Percentiles rank a stretch among this genome's conserved stretches.
These are phyloP conservation scores for Aschersonia sp. DNA, from an alignment of 2,329 filamentous ascomycete species.

Conservation along the genomic window DNA sequence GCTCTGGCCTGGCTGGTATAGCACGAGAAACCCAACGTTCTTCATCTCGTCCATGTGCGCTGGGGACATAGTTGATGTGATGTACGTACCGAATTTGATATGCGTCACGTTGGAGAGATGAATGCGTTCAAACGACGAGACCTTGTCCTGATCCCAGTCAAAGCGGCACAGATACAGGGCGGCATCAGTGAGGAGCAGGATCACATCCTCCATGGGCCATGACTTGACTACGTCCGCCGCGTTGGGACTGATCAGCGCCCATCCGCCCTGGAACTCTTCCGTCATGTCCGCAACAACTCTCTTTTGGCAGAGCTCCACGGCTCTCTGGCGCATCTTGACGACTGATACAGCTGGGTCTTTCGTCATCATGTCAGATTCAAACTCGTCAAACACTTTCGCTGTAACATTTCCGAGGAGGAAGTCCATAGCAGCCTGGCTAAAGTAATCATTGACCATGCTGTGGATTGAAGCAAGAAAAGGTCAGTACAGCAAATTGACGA, in stretches of 20 bases:
- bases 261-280: constrained; percentile 79
- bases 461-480: constrained; percentile 8
- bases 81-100: constrained; percentile 73
- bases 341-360: constrained; percentile 85
- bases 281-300: constrained; percentile 72
- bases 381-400: constrained; percentile 78
- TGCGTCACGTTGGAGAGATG: constrained; percentile 58
- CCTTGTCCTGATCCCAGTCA: constrained; percentile 91
- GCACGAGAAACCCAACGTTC: constrained; percentile 75
- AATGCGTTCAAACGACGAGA: constrained; percentile 80
- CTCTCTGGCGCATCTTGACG: constrained; percentile 68
- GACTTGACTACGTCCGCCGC: constrained; percentile 54
- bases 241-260: constrained; percentile 72
- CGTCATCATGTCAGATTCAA: constrained; percentile 85
- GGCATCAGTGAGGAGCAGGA: constrained; percentile 71
- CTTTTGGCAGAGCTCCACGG: constrained; percentile 77
- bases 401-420: constrained; percentile 84
- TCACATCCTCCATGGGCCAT: constrained; percentile 72
- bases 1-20: constrained; percentile 56
- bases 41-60: constrained; percentile 61
- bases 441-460: constrained; percentile 96
- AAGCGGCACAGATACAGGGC: constrained; percentile 84
- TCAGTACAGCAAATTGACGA: neutral
- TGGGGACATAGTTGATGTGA: constrained; percentile 73
- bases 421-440: constrained; percentile 88